Conservation (phyloP, 2,329 filamentous ascomycete genomes). For the Pseudocercospora vitis region DNA sequence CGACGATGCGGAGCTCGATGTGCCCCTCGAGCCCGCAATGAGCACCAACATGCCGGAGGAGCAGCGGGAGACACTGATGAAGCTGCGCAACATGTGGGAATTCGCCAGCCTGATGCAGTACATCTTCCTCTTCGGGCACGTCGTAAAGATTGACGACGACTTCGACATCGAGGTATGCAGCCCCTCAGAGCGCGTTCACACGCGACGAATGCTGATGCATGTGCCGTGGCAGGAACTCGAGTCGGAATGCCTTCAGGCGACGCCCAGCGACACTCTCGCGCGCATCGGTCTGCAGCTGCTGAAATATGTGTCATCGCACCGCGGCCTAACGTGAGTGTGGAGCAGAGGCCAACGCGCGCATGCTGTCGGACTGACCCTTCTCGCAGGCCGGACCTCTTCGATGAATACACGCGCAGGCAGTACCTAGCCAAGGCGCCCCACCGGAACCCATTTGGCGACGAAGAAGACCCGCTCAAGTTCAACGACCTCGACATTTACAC, state of each 20-base stretch:
- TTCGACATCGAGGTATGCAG: conserved; percentile 80
- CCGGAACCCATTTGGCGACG: conserved; percentile 80
- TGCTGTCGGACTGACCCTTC: not conserved
- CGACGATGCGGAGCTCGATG: conserved; percentile 53
- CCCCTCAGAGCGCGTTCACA: conserved; percentile 19
- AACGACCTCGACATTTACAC: conserved; percentile 77
- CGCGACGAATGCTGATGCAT: conserved; percentile 34
- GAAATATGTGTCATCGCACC: conserved; percentile 91
- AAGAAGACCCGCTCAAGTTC: conserved; percentile 72
- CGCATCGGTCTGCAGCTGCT: conserved; percentile 83
- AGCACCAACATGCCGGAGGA: conserved; percentile 32
- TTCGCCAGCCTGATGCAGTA: conserved; percentile 94
- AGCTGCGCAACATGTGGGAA: conserved; percentile 88
- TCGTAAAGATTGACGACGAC: conserved; percentile 84
- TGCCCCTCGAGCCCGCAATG: conserved; percentile 27
- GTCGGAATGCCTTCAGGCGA: conserved; percentile 77
- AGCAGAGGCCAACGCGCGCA: not conserved
- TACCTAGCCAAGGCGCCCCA: conserved; percentile 77
- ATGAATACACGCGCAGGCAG: conserved; percentile 88
- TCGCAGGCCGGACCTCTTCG: conserved; percentile 78
- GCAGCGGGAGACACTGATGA: conserved; percentile 55
- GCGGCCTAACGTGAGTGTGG: conserved; percentile 76
- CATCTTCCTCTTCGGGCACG: conserved; percentile 85
- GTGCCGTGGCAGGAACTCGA: conserved; percentile 70
- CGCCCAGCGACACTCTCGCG: conserved; percentile 68